Conservation (phyloP, 164 flowering plant genomes). For the Platanus orientalis region DNA sequence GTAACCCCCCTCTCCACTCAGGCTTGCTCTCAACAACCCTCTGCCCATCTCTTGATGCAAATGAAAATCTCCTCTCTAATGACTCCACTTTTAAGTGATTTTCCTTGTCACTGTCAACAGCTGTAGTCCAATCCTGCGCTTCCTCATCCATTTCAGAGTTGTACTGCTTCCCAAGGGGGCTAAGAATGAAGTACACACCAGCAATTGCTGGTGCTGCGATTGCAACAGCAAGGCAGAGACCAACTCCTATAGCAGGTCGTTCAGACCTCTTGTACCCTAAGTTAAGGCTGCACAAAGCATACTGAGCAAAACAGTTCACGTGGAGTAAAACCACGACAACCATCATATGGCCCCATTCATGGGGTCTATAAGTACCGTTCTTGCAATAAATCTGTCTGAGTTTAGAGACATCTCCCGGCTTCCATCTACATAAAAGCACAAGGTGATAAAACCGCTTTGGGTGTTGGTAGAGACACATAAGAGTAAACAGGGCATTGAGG, state of each 20-base stretch:
- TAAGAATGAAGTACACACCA: conserved; percentile 59
- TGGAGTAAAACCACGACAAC: conserved; percentile 73
- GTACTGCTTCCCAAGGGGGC: conserved; percentile 88
- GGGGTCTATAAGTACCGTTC: conserved; percentile 80
- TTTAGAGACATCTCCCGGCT: conserved; percentile 49
- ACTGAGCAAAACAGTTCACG: conserved; percentile 82
- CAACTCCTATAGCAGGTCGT: conserved; percentile 89
- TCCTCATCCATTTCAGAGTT: conserved; percentile 52
- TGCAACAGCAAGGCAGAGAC: conserved; percentile 62
- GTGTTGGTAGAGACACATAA: conserved; percentile 89
- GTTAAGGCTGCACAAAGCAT: conserved; percentile 80
- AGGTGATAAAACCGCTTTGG: conserved; percentile 80
- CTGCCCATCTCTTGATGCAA: conserved; percentile 49
- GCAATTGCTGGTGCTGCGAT: conserved; percentile 84
- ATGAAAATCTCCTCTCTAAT: conserved; percentile 64
- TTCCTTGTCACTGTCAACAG: conserved; percentile 7
- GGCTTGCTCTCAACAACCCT: conserved; percentile 46
- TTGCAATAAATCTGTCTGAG: conserved; percentile 84
- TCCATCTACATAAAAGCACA: conserved; percentile 71
- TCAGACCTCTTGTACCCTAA: conserved; percentile 73
- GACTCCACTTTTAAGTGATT: conserved; percentile 27
- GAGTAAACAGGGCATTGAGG: conserved; percentile 87
- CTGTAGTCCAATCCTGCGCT: conserved; percentile 30
- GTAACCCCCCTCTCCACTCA: conserved; percentile 79
- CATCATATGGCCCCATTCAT: conserved; percentile 95